Conservation (phyloP, 352 stramenopile species). For the Pythium pyrilobum region DNA sequence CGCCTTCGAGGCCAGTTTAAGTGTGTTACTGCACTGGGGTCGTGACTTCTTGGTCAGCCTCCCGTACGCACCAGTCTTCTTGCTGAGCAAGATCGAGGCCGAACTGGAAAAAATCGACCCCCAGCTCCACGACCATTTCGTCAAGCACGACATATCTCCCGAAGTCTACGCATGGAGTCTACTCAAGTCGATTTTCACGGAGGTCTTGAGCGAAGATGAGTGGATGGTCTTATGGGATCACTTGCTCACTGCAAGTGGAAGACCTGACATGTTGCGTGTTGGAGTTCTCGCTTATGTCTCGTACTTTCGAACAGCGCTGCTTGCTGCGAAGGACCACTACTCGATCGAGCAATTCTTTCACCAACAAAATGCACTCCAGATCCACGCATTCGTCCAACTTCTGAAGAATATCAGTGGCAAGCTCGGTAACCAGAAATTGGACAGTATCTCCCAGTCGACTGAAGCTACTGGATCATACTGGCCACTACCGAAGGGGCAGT, state of each 20-base stretch:
- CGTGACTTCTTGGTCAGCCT: conserved; percentile 75
- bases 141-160: conserved; percentile 45
- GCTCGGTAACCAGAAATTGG: conserved; percentile 13
- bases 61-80: conserved; percentile 71
- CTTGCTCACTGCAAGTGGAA: conserved; percentile 67
- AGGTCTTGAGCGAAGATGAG: conserved; percentile 83
- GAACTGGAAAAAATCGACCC: conserved; percentile 65
- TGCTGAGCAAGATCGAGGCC: conserved; percentile 64
- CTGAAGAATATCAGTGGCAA: conserved; percentile 50
- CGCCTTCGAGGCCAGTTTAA: conserved; percentile 85
- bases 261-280: conserved; percentile 54
- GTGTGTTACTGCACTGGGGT: conserved; percentile 85
- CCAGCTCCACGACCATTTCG: conserved; percentile 76
- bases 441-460: not conserved
- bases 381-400: conserved; percentile 64
- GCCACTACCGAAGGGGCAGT: conserved; percentile 65
- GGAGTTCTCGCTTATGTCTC: conserved; percentile 67
- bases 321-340: conserved; percentile 42
- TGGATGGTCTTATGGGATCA: conserved; percentile 89
- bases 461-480: conserved; percentile 22
- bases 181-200: conserved; percentile 83
- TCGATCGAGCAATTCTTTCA: conserved; percentile 85
- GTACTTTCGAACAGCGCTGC: conserved; percentile 62
- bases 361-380: conserved; percentile 77
- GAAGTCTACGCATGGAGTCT: conserved; percentile 84